Evolutionary conservation across 805 yeast species (phyloP), one percentile per base, ranked within the genome.

Genomic region (Clavispora fructus): DNA sequence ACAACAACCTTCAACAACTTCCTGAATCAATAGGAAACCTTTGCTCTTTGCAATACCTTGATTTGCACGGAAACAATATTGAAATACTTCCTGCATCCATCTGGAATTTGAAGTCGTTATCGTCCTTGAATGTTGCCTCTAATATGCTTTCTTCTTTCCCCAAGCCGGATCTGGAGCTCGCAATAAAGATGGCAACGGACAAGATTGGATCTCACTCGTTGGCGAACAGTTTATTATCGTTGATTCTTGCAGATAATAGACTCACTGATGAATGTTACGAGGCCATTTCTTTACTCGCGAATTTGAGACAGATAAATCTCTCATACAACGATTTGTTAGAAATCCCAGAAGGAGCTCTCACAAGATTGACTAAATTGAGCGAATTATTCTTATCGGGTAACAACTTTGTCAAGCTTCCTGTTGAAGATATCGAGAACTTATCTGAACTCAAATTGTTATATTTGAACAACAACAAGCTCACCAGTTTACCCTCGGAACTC

Each of bases 401-500:
- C 57, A 78, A 82, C 42, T 65, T 94, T 31, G 74, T 86, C 0
- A 78, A 87, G 7, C 68, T 94, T 39, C 95, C 98, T 0, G 83
- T 89, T 23, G 99, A 94, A 55, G 95, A 87, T 52, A 79, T 94
- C 31, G 90, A 80, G 47, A 64, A 67, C 12, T 71, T 91, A 56
- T 68, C 71, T 9, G 68, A 75, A 7, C 70, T 94, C 57, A 74
- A 77, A 44, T 74, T 82, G 0, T 65, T 94, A 30, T 83, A 77
- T 63, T 62, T 90, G 53, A 94, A 92, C 62, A 87, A 88, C 55
- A 94, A 94, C 62, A 85, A 86, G 59, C 75, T 94, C 52, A 86
- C 86, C 40, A 79, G 96, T 0, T 67, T 94, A 39, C 98, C 99
- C 0, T 85, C 96, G 0, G 99, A 92, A 60, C 65, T 94, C 41